Evolutionary conservation across 2,329 filamentous ascomycete genomes (phyloP).

Genomic region (Talaromyces sp.): DNA sequence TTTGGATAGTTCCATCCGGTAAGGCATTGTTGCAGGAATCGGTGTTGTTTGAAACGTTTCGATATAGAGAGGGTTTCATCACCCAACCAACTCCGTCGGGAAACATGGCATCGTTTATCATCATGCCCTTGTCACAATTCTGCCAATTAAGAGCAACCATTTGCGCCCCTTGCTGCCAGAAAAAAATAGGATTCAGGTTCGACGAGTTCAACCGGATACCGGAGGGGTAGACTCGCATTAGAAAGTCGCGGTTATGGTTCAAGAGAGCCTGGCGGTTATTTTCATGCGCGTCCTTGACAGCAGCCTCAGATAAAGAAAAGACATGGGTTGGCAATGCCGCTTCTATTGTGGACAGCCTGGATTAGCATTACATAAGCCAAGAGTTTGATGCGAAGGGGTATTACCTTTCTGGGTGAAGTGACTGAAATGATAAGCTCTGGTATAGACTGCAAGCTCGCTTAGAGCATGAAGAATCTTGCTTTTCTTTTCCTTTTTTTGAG

Average conservation of each 20-base stretch:
- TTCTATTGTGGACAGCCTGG: constrained; percentile 23
- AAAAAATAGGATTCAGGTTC: constrained; percentile 77
- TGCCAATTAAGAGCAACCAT: constrained; percentile 95
- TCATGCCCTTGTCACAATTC: constrained; percentile 83
- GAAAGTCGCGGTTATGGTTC: constrained; percentile 70
- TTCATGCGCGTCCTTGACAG: constrained; percentile 59
- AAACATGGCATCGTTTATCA: constrained; percentile 94
- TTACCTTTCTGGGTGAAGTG: constrained; percentile 60
- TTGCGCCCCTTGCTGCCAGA: constrained; percentile 86
- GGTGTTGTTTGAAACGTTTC: constrained; percentile 29
- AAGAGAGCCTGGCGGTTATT: constrained; percentile 59
- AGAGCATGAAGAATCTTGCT: constrained; percentile 66
- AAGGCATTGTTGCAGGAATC: constrained; percentile 34
- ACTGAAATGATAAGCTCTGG: constrained; percentile 75
- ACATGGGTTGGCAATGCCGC: constrained; percentile 55
- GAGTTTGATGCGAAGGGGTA: constrained; percentile 27
- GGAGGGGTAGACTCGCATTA: constrained; percentile 87
- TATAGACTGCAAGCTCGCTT: constrained; percentile 75
- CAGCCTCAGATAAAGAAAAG: constrained; percentile 59
- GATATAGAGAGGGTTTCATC: constrained; percentile 74
- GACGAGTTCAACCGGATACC: constrained; percentile 76
- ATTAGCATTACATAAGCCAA: background rate
- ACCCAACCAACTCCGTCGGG: constrained; percentile 75
- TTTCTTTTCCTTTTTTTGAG: constrained; percentile 30
- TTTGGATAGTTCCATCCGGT: constrained; percentile 40